These are phyloP conservation scores for Licmophora abbreviata DNA, from an alignment of 108 stramenopile species.

Conservation along the genomic window DNA sequence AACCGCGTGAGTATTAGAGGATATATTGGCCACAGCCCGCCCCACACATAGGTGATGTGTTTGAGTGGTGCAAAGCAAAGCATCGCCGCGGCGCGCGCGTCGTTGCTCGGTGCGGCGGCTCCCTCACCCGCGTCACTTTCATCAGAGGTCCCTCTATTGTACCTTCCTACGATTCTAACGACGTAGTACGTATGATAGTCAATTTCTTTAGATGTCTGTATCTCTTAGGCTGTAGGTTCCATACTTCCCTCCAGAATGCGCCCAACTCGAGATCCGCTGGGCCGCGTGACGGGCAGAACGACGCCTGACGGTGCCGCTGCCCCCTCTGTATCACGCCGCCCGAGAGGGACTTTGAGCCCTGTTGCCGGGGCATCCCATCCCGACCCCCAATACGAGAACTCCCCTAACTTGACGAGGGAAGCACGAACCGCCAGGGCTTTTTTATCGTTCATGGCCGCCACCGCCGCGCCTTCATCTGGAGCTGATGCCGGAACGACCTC, in stretches of 20 bases:
- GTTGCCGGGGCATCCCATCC: conserved; percentile 13
- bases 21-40: too few species aligned
- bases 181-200: too few species aligned
- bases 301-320: conserved; percentile 2
- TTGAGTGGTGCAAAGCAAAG: too few species aligned
- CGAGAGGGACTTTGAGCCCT: not conserved
- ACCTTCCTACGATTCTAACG: too few species aligned
- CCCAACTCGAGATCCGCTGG: conserved; percentile 71
- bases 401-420: conserved; percentile 40
- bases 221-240: conserved; percentile 24
- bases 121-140: too few species aligned
- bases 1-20: too few species aligned
- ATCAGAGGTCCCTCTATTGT: too few species aligned
- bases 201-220: not conserved
- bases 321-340: conserved; percentile 19
- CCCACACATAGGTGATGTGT: too few species aligned
- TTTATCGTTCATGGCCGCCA: not conserved
- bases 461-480: too few species aligned
- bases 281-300: conserved; percentile 52
- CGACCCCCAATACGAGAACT: conserved; percentile 23
- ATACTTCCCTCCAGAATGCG: conserved; percentile 55
- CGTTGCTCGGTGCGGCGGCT: too few species aligned
- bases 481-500: too few species aligned
- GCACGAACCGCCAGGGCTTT: conserved; percentile 20
- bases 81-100: too few species aligned